Evolutionary conservation across 106 monocot genomes (phyloP).

Genomic region (Cymbidium sinense): DNA sequence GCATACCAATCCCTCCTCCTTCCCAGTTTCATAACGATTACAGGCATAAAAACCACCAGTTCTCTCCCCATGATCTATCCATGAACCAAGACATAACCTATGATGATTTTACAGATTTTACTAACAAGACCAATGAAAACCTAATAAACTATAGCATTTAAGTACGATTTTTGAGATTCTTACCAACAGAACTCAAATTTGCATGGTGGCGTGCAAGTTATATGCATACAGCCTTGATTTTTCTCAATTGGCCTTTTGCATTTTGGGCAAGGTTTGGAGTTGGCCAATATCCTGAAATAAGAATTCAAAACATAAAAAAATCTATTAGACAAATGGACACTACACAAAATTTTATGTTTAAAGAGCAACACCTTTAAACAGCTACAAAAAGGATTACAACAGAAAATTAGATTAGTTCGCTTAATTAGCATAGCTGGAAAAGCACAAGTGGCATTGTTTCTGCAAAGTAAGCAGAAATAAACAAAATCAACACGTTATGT

Average conservation of each 20-base stretch:
- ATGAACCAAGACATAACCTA: slow-evolving; percentile 83
- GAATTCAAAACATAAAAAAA: background rate
- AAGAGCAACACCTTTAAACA: background rate
- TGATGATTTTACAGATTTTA: slow-evolving; percentile 4
- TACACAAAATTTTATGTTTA: background rate
- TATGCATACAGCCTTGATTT: slow-evolving; percentile 94
- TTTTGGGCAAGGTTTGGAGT: slow-evolving; percentile 88
- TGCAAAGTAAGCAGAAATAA: background rate
- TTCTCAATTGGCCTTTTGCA: slow-evolving; percentile 95
- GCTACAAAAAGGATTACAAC: background rate
- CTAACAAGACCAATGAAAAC: background rate
- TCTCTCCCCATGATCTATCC: slow-evolving; percentile 83
- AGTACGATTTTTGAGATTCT: background rate
- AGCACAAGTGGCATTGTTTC: background rate
- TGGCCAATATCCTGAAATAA: slow-evolving; percentile 70
- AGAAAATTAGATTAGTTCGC: background rate
- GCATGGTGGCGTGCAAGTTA: slow-evolving; percentile 89
- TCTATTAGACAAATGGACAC: background rate
- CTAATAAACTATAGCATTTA: background rate
- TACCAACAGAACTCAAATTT: slow-evolving; percentile 96
- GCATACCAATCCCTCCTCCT: slow-evolving; percentile 77
- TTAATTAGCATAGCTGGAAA: background rate
- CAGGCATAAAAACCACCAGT: slow-evolving; percentile 92
- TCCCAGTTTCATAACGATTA: slow-evolving; percentile 83
- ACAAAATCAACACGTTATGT: background rate